These are phyloP conservation scores for Ricinus communis DNA, from an alignment of 345 rosid species.

Conservation along the genomic window DNA sequence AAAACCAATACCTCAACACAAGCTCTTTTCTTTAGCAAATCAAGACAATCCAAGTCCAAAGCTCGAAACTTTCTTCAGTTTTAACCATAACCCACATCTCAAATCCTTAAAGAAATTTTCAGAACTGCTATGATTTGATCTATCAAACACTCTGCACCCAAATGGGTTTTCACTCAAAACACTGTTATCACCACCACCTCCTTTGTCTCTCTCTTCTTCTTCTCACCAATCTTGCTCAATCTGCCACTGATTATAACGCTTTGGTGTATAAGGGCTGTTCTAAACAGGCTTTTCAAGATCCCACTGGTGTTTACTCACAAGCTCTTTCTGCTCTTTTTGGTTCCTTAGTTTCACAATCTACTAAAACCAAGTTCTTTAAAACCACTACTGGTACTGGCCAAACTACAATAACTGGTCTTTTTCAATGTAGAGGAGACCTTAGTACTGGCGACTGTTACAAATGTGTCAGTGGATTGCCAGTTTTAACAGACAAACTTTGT, in stretches of 20 bases:
- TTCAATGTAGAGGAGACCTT: conserved; percentile 95
- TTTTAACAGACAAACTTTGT: conserved; percentile 68
- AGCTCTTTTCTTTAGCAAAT: conserved; percentile 4
- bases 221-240: conserved; percentile 41
- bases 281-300: conserved; percentile 73
- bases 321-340: conserved; percentile 86
- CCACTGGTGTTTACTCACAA: conserved; percentile 77
- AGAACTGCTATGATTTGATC: conserved; percentile 59
- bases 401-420: conserved; percentile 75
- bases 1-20: conserved; percentile 1
- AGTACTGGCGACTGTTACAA: conserved; percentile 70
- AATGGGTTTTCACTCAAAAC: conserved; percentile 44
- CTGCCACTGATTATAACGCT: conserved; percentile 58
- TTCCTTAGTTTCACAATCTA: conserved; percentile 75
- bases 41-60: conserved; percentile 7
- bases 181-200: conserved; percentile 32
- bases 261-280: conserved; percentile 93
- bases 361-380: conserved; percentile 77
- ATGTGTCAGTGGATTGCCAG: conserved; percentile 89
- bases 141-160: conserved; percentile 15
- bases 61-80: conserved; percentile 20
- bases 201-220: conserved; percentile 35
- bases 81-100: conserved; percentile 27
- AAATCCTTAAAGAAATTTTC: conserved; percentile 22
- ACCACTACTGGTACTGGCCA: conserved; percentile 78